Base-by-base conservation (phyloP, 2,329 filamentous ascomycete genomes). In the Diaporthe amygdali region DNA sequence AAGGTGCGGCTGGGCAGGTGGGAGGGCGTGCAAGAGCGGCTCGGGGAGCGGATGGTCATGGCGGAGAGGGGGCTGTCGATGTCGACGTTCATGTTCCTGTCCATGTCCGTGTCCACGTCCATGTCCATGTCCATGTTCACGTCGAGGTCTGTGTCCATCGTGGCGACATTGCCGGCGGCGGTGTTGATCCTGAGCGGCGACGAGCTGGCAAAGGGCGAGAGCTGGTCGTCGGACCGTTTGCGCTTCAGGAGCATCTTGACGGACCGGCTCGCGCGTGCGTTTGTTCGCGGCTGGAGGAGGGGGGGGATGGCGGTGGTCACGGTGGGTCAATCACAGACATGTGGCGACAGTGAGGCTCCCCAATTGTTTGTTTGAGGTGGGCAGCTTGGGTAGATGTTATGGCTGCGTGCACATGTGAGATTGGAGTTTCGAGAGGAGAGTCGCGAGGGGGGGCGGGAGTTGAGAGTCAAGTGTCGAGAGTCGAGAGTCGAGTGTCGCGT, bases 211-310 rank as follows among this genome's bases (percentile, higher is more conserved):
- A 83, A 81, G 61, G 85, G 32, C 22, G 71, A 87, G 71, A 90
- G 82, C 77, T 90, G 88, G 27, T 88, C 88, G 69, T 87, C 84
- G 75, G 89, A 91, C 52, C 89, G 86, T 83, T 92, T 92, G 80
- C 90, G 89, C 79, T 92, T 92, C 77, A 90, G 81, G 32, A 85
- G 78, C 87, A 89, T 90, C n/a, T 27, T 73, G 64, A n/a, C 46
- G 22, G 70, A 39, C 54, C 20, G 30, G 32, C 15, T 10, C n/a
- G 39, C 22, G 22, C 22, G 8, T 25, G 44, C 10, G 49, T 12
- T n/a, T 15, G 54, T 34, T 17, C 14, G 47, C n/a, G n/a, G n/a
- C n/a, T n/a, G n/a, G n/a, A n/a, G n/a, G n/a, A n/a, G n/a, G n/a
- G n/a, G n/a, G n/a, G n/a, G n/a, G n/a, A n/a, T n/a, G n/a, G 47